Percentiles rank a stretch among this genome's conserved stretches.
Evolutionary conservation across 1,284 basidiomycete genomes (phyloP).

Genomic region (Cutaneotrichosporon daszewskae): DNA sequence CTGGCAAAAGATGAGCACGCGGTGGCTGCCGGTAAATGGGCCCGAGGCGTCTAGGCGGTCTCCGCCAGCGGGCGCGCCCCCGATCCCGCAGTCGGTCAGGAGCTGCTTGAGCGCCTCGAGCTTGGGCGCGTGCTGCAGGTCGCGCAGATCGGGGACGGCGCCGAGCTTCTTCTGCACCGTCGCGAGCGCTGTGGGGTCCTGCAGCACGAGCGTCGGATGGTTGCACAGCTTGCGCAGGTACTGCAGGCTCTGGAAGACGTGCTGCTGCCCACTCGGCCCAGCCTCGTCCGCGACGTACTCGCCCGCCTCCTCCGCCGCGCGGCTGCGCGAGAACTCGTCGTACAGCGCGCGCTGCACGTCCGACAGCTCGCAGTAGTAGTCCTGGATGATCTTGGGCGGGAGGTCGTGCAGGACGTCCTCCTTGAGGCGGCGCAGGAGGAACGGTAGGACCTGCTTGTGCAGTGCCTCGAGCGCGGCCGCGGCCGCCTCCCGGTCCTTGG

Average conservation of each 20-base stretch:
- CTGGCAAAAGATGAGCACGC: conserved; percentile 98
- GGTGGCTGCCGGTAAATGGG: conserved; percentile 53
- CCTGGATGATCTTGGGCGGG: conserved; percentile 99
- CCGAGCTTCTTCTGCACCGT: conserved; percentile 59
- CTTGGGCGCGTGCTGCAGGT: conserved; percentile 91
- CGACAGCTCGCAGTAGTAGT: conserved; percentile 97
- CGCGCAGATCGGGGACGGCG: conserved; percentile 53
- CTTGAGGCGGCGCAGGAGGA: conserved; percentile 90
- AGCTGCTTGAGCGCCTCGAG: conserved; percentile 88
- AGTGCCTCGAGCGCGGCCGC: conserved; percentile 89
- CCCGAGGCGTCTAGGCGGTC: conserved; percentile 65
- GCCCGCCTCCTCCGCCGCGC: conserved; percentile 62
- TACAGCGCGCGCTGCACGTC: conserved; percentile 88
- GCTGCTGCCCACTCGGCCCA: conserved; percentile 59
- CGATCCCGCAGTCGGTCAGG: conserved; percentile 90
- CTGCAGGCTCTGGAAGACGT: conserved; percentile 94
- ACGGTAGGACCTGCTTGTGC: conserved; percentile 99
- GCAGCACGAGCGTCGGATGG: conserved; percentile 85
- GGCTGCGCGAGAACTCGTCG: conserved; percentile 83
- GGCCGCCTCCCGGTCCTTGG: conserved; percentile 92
- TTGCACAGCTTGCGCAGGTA: conserved; percentile 98
- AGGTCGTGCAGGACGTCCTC: conserved; percentile 95
- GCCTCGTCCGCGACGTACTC: conserved; percentile 53
- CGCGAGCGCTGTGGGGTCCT: conserved; percentile 59
- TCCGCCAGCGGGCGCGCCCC: conserved; percentile 46